Evolutionary conservation across 192 early-diverging fungal species (phyloP).

Genomic region (Glomus cerebriforme): DNA sequence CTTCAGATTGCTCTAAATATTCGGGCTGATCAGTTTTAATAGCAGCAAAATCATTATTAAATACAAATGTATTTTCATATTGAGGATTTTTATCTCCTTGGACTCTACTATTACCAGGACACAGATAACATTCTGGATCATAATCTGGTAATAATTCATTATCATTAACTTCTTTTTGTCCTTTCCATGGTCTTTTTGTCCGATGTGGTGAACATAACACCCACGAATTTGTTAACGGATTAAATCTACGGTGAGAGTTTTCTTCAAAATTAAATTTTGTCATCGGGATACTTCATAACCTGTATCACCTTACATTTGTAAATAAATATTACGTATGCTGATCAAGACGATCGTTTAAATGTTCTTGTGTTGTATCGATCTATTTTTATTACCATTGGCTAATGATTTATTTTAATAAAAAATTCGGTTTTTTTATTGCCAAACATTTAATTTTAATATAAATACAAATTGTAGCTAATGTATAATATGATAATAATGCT

Average conservation of each 20-base stretch:
- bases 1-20: not conserved
- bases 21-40: constrained; percentile 66
- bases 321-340: too few species aligned
- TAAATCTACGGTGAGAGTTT: constrained; percentile 83
- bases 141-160: constrained; percentile 55
- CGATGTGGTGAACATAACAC: constrained; percentile 97
- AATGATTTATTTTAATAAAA: too few species aligned
- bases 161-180: constrained; percentile 58
- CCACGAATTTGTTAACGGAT: constrained; percentile 91
- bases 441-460: too few species aligned
- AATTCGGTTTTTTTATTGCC: too few species aligned
- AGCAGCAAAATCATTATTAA: constrained; percentile 94
- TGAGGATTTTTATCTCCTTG: constrained; percentile 73
- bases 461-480: too few species aligned
- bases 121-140: constrained; percentile 82
- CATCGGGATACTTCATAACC: too few species aligned
- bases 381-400: too few species aligned
- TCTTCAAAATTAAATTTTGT: constrained; percentile 55
- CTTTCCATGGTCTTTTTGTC: constrained; percentile 92
- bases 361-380: too few species aligned
- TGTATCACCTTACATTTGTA: too few species aligned
- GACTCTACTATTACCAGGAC: constrained; percentile 84
- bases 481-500: too few species aligned
- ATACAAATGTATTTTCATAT: constrained; percentile 81
- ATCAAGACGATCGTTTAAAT: too few species aligned